Conservation (phyloP, 1,284 basidiomycete genomes). For the Lentinula novae-zelandiae region DNA sequence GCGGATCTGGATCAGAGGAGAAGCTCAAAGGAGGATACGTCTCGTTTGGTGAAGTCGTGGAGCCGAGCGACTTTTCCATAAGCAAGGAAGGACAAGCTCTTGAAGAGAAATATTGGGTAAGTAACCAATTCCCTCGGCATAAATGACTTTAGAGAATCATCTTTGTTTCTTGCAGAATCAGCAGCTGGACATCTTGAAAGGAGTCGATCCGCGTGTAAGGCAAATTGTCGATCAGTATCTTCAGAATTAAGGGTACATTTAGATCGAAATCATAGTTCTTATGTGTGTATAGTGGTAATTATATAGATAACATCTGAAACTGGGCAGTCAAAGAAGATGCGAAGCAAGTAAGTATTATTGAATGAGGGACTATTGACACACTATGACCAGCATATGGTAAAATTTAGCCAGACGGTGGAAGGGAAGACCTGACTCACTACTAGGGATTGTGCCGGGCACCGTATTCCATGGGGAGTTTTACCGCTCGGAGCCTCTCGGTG, state of each 20-base stretch:
- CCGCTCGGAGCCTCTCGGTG: too few relatives aligned
- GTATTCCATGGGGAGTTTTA: too few relatives aligned
- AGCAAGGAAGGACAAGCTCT: slow-evolving; percentile 6
- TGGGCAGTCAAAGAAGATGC: too few relatives aligned
- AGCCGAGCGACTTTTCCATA: slow-evolving; percentile 13
- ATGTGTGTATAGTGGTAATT: too few relatives aligned
- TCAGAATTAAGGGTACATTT: background rate
- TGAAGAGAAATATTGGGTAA: slow-evolving; percentile 14
- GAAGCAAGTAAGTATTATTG: too few relatives aligned
- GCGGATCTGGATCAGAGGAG: slow-evolving; percentile 8
- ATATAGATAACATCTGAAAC: too few relatives aligned
- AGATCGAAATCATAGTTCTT: too few relatives aligned
- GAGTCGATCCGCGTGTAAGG: background rate
- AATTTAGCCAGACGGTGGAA: too few relatives aligned
- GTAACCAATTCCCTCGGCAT: background rate
- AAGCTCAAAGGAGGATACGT: slow-evolving; percentile 12
- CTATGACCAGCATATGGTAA: too few relatives aligned
- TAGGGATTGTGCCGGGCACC: too few relatives aligned
- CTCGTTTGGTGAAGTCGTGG: slow-evolving; percentile 2
- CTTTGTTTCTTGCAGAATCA: background rate
- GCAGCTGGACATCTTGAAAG: background rate
- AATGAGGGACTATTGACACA: too few relatives aligned
- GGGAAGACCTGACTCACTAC: too few relatives aligned
- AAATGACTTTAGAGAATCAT: background rate
- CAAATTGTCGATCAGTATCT: background rate